Evolutionary conservation across 495 filamentous ascomycete genomes (phyloP).

Genomic region (Penicillium parvum): DNA sequence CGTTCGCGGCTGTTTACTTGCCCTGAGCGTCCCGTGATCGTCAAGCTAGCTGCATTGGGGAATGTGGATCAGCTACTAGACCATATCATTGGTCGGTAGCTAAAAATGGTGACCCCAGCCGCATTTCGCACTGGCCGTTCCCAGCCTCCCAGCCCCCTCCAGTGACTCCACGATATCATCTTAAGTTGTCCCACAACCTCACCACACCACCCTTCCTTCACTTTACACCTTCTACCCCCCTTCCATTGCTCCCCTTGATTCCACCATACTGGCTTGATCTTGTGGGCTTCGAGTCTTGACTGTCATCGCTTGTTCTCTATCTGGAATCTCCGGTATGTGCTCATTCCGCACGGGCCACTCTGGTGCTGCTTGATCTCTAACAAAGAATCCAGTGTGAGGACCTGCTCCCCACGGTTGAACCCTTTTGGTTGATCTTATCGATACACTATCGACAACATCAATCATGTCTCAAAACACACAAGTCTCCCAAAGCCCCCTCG

Average conservation of each 20-base stretch:
- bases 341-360: slow-evolving; percentile 6
- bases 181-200: slow-evolving; percentile 22
- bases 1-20: slow-evolving; percentile 37
- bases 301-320: background rate
- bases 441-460: slow-evolving; percentile 6
- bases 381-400: slow-evolving; percentile 21
- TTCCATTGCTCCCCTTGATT: background rate
- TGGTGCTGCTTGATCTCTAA: slow-evolving; percentile 11
- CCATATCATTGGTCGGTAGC: slow-evolving; percentile 13
- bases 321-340: slow-evolving; percentile 31
- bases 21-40: slow-evolving; percentile 28
- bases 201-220: slow-evolving; percentile 17
- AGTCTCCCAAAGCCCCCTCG: slow-evolving; percentile 34
- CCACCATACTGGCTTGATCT: background rate
- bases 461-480: slow-evolving; percentile 39
- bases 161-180: slow-evolving; percentile 35
- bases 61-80: slow-evolving; percentile 13
- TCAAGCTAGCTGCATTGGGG: slow-evolving; percentile 26
- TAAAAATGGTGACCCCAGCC: slow-evolving; percentile 21
- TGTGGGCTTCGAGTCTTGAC: background rate
- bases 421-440: slow-evolving; percentile 12
- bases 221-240: slow-evolving; percentile 10
- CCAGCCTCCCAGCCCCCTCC: slow-evolving; percentile 44
- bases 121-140: slow-evolving; percentile 25
- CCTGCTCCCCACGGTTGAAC: slow-evolving; percentile 18